Conservation (phyloP, 2,329 filamentous ascomycete genomes). For the Aureobasidium sp. region DNA sequence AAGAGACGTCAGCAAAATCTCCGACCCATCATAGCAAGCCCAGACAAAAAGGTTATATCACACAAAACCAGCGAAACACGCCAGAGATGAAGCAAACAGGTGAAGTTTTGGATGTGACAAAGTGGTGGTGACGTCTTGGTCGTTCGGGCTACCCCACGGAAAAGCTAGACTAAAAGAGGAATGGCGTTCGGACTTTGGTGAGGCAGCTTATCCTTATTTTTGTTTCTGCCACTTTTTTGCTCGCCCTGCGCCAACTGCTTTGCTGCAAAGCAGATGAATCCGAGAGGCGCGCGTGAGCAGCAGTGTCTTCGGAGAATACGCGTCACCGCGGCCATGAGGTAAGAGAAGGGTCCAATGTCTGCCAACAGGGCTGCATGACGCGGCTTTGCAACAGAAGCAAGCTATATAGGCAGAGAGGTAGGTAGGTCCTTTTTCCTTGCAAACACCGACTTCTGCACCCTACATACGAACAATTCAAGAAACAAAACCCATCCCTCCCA, state of each 20-base stretch:
- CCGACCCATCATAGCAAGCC: constrained; percentile 2
- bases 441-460: neutral
- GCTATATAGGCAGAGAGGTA: constrained; percentile 15
- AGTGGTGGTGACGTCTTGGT: neutral
- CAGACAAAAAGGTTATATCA: neutral
- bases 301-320: constrained; percentile 9
- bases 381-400: constrained; percentile 8
- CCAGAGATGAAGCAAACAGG: neutral
- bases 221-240: neutral
- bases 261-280: neutral
- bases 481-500: neutral
- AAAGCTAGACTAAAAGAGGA: neutral
- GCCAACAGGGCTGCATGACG: constrained; percentile 8
- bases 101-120: neutral
- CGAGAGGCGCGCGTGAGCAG: constrained; percentile 2
- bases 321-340: constrained; percentile 2
- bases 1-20: constrained; percentile 1
- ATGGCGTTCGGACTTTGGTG: constrained; percentile 15
- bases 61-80: too few relatives aligned
- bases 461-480: neutral
- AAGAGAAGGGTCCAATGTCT: neutral
- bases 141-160: constrained; percentile 11
- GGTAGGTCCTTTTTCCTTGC: neutral
- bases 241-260: neutral
- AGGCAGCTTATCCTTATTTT: constrained; percentile 12